Evolutionary conservation across 2,329 filamentous ascomycete genomes (phyloP).

Genomic region (Zymoseptoria passerinii): DNA sequence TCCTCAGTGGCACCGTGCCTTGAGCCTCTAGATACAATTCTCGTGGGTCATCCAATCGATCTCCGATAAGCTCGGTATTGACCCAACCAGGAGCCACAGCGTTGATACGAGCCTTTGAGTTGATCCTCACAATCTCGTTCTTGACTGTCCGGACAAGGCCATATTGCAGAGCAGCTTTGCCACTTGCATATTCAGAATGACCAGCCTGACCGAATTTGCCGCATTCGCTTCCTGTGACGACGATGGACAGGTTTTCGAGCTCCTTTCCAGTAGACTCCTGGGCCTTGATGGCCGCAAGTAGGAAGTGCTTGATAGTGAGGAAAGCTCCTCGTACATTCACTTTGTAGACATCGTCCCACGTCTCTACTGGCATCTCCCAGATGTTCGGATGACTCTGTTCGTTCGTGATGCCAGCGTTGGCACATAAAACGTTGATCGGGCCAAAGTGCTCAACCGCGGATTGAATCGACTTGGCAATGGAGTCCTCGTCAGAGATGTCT

Average conservation of each 20-base stretch:
- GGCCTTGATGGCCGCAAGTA: conserved; percentile 34
- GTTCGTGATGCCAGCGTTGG: conserved; percentile 47
- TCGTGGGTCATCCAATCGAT: conserved; percentile 41
- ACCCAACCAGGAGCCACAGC: conserved; percentile 45
- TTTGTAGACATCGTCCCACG: conserved; percentile 46
- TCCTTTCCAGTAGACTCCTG: conserved; percentile 34
- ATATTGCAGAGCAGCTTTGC: conserved; percentile 46
- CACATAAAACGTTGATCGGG: conserved; percentile 45
- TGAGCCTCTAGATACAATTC: conserved; percentile 45
- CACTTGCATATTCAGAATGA: conserved; percentile 44
- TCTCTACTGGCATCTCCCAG: conserved; percentile 45
- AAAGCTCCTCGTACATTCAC: conserved; percentile 47
- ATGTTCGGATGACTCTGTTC: conserved; percentile 42
- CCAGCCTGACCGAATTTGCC: conserved; percentile 45
- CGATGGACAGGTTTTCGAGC: conserved; percentile 44
- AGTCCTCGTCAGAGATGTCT: conserved; percentile 42
- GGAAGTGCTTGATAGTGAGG: conserved; percentile 49
- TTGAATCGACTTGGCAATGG: conserved; percentile 35
- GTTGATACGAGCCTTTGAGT: conserved; percentile 45
- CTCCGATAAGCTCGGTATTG: conserved; percentile 41
- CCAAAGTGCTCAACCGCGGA: conserved; percentile 39
- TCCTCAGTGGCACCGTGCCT: conserved; percentile 41
- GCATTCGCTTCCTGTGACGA: conserved; percentile 47
- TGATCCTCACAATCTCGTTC: conserved; percentile 47
- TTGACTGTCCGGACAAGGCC: conserved; percentile 46